Conservation (phyloP, 441 rosid species). For the Manihot esculenta region DNA sequence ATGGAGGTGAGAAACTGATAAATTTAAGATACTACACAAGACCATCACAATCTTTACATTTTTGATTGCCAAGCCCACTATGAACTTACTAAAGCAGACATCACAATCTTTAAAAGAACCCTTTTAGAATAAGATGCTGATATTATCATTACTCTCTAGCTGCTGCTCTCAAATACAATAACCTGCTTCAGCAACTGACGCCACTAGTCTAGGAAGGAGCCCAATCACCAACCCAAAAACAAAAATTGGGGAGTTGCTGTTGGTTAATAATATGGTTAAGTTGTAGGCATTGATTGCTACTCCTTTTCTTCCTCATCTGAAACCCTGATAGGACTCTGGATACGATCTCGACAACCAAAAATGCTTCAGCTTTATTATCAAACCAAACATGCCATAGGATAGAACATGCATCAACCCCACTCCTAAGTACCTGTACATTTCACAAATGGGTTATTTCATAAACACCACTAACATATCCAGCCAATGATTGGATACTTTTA, state of each 20-base stretch:
- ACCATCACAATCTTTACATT: slow-evolving; percentile 1
- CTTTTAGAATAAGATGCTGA: too few species aligned
- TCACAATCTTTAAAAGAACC: too few species aligned
- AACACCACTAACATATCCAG: slow-evolving; percentile 1
- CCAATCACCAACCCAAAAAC: not conserved
- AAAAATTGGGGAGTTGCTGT: slow-evolving; percentile 8
- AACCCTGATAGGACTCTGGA: slow-evolving; percentile 40
- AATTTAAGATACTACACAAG: too few species aligned
- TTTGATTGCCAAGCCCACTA: not conserved
- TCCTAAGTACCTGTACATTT: slow-evolving; percentile 65
- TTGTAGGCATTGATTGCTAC: not conserved
- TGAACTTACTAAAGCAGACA: not conserved
- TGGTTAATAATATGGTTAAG: not conserved
- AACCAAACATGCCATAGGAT: slow-evolving; percentile 59
- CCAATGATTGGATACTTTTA: not conserved
- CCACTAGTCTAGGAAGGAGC: too few species aligned
- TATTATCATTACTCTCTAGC: too few species aligned
- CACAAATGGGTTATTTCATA: slow-evolving; percentile 2
- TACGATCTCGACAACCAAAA: slow-evolving; percentile 48
- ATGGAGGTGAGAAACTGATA: not conserved
- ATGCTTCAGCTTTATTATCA: slow-evolving; percentile 57
- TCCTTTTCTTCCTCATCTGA: slow-evolving; percentile 26
- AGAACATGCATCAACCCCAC: slow-evolving; percentile 66
- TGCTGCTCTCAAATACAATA: too few species aligned
- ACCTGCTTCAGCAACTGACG: too few species aligned